Conservation (phyloP, 1,284 basidiomycete genomes). For the Boletellus deceptivus region DNA sequence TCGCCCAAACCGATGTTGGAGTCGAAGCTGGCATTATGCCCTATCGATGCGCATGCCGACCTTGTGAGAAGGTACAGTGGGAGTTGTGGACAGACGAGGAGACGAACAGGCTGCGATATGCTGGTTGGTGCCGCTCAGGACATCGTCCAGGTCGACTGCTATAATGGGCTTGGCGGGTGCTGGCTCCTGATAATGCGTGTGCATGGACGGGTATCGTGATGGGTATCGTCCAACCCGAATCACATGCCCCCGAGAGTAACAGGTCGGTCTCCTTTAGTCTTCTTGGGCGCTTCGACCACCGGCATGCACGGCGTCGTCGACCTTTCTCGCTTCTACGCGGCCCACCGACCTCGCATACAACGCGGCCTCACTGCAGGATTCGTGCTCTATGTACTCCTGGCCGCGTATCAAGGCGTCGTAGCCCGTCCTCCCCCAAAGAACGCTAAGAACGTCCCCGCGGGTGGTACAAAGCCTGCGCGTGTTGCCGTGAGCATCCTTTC, state of each 20-base stretch:
- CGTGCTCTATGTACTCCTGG: constrained; percentile 58
- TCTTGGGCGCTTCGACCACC: not conserved
- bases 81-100: not conserved
- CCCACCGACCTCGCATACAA: constrained; percentile 69
- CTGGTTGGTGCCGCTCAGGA: constrained; percentile 67
- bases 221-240: constrained; percentile 12
- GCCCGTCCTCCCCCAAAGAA: constrained; percentile 38
- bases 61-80: not conserved
- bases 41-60: constrained; percentile 31
- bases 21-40: constrained; percentile 70
- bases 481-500: constrained; percentile 58
- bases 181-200: not conserved
- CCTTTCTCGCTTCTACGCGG: constrained; percentile 52
- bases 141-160: constrained; percentile 78
- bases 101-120: constrained; percentile 63
- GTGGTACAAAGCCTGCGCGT: constrained; percentile 45
- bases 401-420: constrained; percentile 55
- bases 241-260: constrained; percentile 3
- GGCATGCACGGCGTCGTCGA: constrained; percentile 32
- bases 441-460: constrained; percentile 32
- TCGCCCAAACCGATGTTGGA: constrained; percentile 46
- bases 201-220: constrained; percentile 8
- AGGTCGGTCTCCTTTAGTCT: not conserved
- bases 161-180: constrained; percentile 44
- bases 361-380: constrained; percentile 63